A percentile compares a stretch with the other conserved stretches of the same genome.
phyloP scores from a whole-genome alignment of 345 rosid species.

The Camelina neglecta region DNA sequence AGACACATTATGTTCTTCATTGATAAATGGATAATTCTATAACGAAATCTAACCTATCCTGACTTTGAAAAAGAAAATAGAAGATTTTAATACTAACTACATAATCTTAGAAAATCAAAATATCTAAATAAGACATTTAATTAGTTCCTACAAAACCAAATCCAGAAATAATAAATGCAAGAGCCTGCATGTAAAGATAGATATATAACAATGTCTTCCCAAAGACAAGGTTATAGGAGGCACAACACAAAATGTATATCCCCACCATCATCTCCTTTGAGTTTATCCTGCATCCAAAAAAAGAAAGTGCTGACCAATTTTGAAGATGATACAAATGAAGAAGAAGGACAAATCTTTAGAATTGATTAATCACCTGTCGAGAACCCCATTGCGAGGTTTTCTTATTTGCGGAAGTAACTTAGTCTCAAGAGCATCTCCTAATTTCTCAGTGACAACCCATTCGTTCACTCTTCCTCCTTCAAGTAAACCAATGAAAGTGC shows the following conservation, averaged over 20 bases:
- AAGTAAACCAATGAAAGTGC: conserved; percentile 71
- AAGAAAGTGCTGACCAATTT: not conserved
- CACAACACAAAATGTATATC: conserved; percentile 72
- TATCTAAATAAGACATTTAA: not conserved
- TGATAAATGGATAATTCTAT: not conserved
- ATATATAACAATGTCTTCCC: conserved; percentile 68
- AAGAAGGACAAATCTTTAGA: not conserved
- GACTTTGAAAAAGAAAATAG: not conserved
- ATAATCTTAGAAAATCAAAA: conserved; percentile 1
- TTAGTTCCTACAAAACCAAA: conserved; percentile 74
- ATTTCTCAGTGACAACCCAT: conserved; percentile 93
- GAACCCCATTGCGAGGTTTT: conserved; percentile 54
- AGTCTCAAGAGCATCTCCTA: conserved; percentile 72
- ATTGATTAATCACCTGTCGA: conserved; percentile 56
- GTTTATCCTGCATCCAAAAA: conserved; percentile 53
- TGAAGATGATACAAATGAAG: not conserved
- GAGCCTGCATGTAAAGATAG: conserved; percentile 67
- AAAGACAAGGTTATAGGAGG: conserved; percentile 59
- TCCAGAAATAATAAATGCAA: conserved; percentile 74
- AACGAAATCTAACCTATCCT: not conserved
- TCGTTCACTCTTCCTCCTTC: conserved; percentile 91
- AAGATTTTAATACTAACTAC: not conserved
- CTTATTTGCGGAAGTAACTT: conserved; percentile 49
- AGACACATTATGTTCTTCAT: not conserved
- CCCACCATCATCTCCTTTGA: conserved; percentile 72